Evolutionary conservation across 2,329 filamentous ascomycete genomes (phyloP).

Genomic region (Talaromyces verruculosus): DNA sequence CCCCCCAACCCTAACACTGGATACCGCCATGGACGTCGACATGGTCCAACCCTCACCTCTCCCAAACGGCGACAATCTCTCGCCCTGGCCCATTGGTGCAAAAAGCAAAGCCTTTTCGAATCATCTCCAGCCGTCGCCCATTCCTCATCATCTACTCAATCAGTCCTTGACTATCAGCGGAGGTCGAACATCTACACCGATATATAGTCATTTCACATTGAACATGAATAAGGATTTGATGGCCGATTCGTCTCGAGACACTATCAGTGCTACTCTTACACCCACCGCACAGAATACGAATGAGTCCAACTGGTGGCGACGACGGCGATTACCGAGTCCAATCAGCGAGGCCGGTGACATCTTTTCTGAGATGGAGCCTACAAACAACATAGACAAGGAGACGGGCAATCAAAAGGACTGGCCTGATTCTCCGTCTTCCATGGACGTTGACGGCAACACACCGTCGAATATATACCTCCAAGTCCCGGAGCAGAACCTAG

Average conservation of each 20-base stretch:
- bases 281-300: not conserved
- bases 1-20: constrained; percentile 18
- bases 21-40: constrained; percentile 35
- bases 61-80: constrained; percentile 24
- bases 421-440: constrained; percentile 20
- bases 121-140: constrained; percentile 32
- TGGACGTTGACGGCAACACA: constrained; percentile 13
- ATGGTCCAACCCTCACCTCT: constrained; percentile 27
- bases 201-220: constrained; percentile 32
- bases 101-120: constrained; percentile 20
- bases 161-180: constrained; percentile 36
- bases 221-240: constrained; percentile 26
- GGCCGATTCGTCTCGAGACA: not conserved
- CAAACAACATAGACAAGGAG: not conserved
- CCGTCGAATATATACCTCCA: constrained; percentile 10
- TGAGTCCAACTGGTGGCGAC: constrained; percentile 26
- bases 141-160: constrained; percentile 31
- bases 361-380: constrained; percentile 6
- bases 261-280: not conserved
- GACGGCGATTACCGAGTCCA: constrained; percentile 40
- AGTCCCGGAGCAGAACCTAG: constrained; percentile 11
- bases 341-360: constrained; percentile 39
- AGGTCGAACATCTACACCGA: constrained; percentile 31
- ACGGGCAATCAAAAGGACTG: not conserved
- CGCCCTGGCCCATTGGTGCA: constrained; percentile 27